Evolutionary conservation across 31 red algal genomes (phyloP), one percentile per base, ranked within the genome.

Genomic region (Porphyra umbilicalis): DNA sequence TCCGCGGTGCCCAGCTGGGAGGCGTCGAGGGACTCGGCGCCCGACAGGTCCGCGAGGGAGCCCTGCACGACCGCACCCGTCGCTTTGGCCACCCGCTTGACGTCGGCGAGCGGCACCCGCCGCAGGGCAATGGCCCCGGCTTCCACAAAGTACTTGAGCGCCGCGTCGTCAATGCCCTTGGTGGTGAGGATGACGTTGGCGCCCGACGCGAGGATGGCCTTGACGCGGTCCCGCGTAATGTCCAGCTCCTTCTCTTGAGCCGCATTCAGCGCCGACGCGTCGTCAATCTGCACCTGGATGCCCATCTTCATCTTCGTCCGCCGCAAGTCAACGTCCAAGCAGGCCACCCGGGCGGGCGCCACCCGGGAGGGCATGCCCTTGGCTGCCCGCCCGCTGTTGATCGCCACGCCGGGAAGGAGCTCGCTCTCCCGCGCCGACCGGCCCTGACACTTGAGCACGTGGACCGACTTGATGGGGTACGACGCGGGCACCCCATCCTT

Each of bases 91-190:
- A 99, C 86, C 14, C 97, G 88, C 80, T 94, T 88, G 76, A 99
- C 46, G 81, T 99, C 97, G 38, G 81, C 82, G 77, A 87, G 81
- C 10, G 87, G 80, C 35, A 95, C 93, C 34, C 97, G 83, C 42
- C 97, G 88, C 36, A 92, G 86, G 38, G 93, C 93, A 42, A 99
- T 93, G 15, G 91, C 97, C 57, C 87, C 87, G 35, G 92, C 94
- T 37, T 94, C 97, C 7, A 93, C 91, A 84, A 99, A 96, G 78
- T 99, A 99, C 86, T 99, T 99, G 68, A 99, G 83, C 44, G 97
- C 93, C 35, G 91, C 83, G 80, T 99, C 97, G 89, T 99, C 97
- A 79, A 99, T 96, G 35, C 97, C 97, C 77, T 99, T 95, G 25
- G 97, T 91, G 0, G 97, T 99, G 20, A 99, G 83, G 0, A 99